Evolutionary conservation across 2,329 filamentous ascomycete genomes (phyloP), one percentile per base, ranked within the genome.

Genomic region (Alternaria ethzedia): DNA sequence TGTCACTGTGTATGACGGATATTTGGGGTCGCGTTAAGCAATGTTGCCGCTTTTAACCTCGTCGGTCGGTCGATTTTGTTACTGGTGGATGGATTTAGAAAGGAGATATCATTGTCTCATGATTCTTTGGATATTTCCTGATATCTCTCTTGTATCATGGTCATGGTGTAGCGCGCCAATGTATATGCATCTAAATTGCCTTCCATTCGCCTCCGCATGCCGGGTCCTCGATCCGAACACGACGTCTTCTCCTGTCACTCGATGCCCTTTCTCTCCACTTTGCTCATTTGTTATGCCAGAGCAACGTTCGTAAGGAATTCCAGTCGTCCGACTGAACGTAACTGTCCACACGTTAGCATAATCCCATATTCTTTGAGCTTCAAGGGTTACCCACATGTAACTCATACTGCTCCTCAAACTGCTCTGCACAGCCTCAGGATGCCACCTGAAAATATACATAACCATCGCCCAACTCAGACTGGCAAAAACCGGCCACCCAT

Each of bases 391-490:
- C 77, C 95, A 99, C 85, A 99, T 97, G 78, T 99, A 99, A 73
- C 89, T 92, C 96, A 99, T 99, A 83, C 94, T 97, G 82, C 90
- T 94, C 79, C 93, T 88, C 85, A 99, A 82, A 80, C 94, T 97
- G 64, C 90, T 89, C 86, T 97, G 96, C 77, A 99, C 87, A 60
- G 92, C 93, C 74, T 96, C 93, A 6, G 96, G 94, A 83, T 98
- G 90, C 87, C 91, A 92, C 73, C 92, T 88, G 84, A 97, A 99
- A 65, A 99, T 82, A 83, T 95, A 93, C 96, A 99, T 99, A 68
- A 99, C 94, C 75, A 89, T 85, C 5, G 91, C 96, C 96, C 96
- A 99, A 76, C 91, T 96, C 68, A 95, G 75, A 71, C 91, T 92
- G 45, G 96, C 95, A 82, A 99, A 99, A 2, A 91, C 90, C 2